Evolutionary conservation across 345 rosid species (phyloP).

Genomic region (Reutealis trisperma): DNA sequence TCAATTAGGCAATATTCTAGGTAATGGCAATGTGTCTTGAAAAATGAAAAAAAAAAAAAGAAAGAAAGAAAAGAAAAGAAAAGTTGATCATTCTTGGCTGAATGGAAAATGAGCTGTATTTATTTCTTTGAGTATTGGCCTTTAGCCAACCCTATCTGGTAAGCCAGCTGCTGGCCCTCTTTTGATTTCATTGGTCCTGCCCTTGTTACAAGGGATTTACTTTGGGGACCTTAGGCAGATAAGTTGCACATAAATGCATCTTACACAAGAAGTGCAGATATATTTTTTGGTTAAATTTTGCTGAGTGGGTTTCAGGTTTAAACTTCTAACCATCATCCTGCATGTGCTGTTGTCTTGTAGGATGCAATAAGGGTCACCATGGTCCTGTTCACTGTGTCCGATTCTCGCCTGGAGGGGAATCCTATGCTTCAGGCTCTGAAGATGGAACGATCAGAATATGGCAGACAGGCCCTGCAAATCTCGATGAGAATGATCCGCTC

Average conservation of each 20-base stretch:
- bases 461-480: constrained; percentile 44
- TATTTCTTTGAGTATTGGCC: background rate
- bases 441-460: constrained; percentile 83
- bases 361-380: constrained; percentile 98
- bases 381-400: constrained; percentile 96
- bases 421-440: constrained; percentile 96
- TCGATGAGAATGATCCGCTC: constrained; percentile 21
- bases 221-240: background rate
- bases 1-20: background rate
- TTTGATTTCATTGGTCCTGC: background rate
- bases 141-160: background rate
- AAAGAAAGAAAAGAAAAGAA: too few species aligned
- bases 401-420: constrained; percentile 92
- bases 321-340: constrained; percentile 8
- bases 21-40: background rate
- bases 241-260: background rate
- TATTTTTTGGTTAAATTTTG: background rate
- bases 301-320: background rate
- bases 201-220: background rate
- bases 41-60: background rate
- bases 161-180: background rate
- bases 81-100: background rate
- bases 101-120: background rate
- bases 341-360: constrained; percentile 35
- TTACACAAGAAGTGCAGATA: background rate